phyloP scores from a whole-genome alignment of 805 yeast species.

The Candida peoriensis region DNA sequence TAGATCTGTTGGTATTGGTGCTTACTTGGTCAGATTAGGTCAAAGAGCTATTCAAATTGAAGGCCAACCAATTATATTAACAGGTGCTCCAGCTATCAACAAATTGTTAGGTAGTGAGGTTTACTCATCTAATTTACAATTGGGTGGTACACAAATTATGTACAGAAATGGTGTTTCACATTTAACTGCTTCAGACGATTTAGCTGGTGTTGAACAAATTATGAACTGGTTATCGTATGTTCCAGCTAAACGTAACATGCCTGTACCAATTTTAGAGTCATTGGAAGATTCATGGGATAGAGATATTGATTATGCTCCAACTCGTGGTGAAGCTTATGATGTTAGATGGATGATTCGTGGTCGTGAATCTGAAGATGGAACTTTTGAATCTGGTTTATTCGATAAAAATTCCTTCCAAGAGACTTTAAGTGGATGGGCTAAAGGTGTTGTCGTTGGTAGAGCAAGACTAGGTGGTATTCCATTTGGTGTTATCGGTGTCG shows the following conservation, averaged over 20 bases:
- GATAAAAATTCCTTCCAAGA: constrained; percentile 94
- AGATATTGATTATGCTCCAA: constrained; percentile 77
- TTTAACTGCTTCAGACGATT: constrained; percentile 92
- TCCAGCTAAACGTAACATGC: constrained; percentile 85
- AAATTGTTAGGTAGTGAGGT: constrained; percentile 96
- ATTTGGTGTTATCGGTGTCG: constrained; percentile 96
- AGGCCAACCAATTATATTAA: constrained; percentile 96
- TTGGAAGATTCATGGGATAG: constrained; percentile 87
- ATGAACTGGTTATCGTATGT: constrained; percentile 94
- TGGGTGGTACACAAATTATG: constrained; percentile 99
- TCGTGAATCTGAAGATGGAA: constrained; percentile 59
- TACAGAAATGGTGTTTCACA: constrained; percentile 98
- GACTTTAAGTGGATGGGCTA: constrained; percentile 97
- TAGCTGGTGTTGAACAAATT: constrained; percentile 93
- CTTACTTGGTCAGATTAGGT: constrained; percentile 95
- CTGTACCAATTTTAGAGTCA: constrained; percentile 82
- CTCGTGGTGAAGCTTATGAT: constrained; percentile 70
- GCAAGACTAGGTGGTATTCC: constrained; percentile 99
- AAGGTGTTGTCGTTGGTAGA: constrained; percentile 97
- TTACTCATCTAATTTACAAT: constrained; percentile 91
- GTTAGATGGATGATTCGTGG: constrained; percentile 96
- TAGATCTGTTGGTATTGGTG: constrained; percentile 99
- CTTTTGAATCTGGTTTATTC: constrained; percentile 81
- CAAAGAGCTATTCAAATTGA: constrained; percentile 98
- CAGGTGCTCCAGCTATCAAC: constrained; percentile 99